Percentiles rank a stretch among this genome's conserved stretches.
Conservation (phyloP, 169 alveolate genomes). For the Plasmodium chabaudi region DNA sequence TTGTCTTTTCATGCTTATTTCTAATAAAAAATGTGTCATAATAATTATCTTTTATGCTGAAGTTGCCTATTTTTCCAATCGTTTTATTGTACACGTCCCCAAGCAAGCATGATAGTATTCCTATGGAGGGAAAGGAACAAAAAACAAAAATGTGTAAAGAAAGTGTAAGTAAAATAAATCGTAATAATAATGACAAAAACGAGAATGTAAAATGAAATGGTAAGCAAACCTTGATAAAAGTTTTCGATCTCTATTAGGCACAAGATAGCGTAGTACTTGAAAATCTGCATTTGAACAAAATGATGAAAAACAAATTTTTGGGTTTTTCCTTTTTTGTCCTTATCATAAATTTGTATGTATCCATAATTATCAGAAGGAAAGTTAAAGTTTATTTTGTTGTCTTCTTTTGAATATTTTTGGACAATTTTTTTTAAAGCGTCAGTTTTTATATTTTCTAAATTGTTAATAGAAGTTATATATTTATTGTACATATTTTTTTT, state of each 20-base stretch:
- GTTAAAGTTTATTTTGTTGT: slow-evolving; percentile 27
- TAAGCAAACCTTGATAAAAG: slow-evolving; percentile 21
- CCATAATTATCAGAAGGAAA: slow-evolving; percentile 37
- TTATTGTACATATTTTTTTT: slow-evolving; percentile 4
- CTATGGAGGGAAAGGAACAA: background rate
- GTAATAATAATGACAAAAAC: background rate
- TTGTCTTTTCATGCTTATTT: background rate
- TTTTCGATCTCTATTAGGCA: slow-evolving; percentile 49
- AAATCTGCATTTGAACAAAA: slow-evolving; percentile 32
- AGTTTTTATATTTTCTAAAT: slow-evolving; percentile 14
- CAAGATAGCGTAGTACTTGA: slow-evolving; percentile 34
- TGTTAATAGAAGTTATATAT: slow-evolving; percentile 24
- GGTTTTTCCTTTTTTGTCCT: slow-evolving; percentile 13
- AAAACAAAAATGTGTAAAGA: slow-evolving; percentile 2
- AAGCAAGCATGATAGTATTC: slow-evolving; percentile 39
- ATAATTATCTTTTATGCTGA: slow-evolving; percentile 1
- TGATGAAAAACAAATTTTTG: slow-evolving; percentile 30
- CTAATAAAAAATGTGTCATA: slow-evolving; percentile 1
- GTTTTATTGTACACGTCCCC: slow-evolving; percentile 58
- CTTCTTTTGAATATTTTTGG: slow-evolving; percentile 36
- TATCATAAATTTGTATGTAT: slow-evolving; percentile 41
- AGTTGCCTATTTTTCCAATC: slow-evolving; percentile 14
- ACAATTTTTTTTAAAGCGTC: slow-evolving; percentile 22
- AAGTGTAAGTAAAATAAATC: background rate
- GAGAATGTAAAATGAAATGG: background rate